These are phyloP conservation scores for Grammothele lineata DNA, from an alignment of 768 basidiomycete genomes.

Conservation along the genomic window DNA sequence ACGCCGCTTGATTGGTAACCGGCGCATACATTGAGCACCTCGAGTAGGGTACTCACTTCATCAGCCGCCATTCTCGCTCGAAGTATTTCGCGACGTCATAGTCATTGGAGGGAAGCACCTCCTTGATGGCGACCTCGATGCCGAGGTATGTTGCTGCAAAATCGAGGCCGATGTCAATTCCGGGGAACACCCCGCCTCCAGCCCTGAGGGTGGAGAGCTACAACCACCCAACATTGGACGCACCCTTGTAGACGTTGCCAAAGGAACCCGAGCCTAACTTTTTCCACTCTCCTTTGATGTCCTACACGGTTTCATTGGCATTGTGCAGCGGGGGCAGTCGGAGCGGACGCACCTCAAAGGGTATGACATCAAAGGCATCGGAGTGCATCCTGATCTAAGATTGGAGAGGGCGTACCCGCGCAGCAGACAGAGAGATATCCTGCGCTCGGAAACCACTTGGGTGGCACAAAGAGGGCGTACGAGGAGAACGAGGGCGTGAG, in stretches of 20 bases:
- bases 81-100: constrained; percentile 98
- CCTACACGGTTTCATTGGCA: constrained; percentile 38
- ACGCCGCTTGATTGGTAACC: constrained; percentile 4
- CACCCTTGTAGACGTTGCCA: constrained; percentile 88
- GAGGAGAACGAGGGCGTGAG: no score
- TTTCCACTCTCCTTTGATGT: constrained; percentile 85
- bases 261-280: constrained; percentile 91
- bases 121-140: constrained; percentile 94
- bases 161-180: constrained; percentile 5
- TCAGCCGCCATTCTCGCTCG: constrained; percentile 96
- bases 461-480: no score
- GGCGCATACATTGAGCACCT: not conserved
- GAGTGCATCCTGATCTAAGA: constrained; percentile 31
- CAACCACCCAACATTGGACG: constrained; percentile 8
- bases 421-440: no score
- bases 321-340: not conserved
- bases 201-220: constrained; percentile 23
- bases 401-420: no score
- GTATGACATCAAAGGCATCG: constrained; percentile 85
- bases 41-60: constrained; percentile 55
- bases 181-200: not conserved
- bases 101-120: constrained; percentile 85
- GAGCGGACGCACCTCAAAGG: constrained; percentile 61
- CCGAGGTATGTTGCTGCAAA: constrained; percentile 83
- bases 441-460: no score